A percentile compares a stretch with the other conserved stretches of the same genome.
phyloP scores from a whole-genome alignment of 192 early-diverging fungal species.

The Pilobolus umbonatus region DNA sequence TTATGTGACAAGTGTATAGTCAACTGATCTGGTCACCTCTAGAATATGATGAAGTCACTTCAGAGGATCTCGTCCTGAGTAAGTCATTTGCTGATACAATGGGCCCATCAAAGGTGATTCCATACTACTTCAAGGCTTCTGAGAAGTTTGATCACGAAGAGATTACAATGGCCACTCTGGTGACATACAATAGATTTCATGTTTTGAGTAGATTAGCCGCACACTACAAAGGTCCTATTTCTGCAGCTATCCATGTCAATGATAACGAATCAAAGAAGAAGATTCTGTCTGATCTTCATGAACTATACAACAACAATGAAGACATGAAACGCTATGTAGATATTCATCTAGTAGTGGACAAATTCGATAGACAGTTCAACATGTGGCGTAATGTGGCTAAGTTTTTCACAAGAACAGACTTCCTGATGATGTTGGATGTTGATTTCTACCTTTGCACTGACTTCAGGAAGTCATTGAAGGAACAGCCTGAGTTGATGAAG shows the following conservation, averaged over 20 bases:
- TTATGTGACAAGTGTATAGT: neutral
- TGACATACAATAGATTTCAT: slow-evolving; percentile 45
- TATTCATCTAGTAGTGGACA: slow-evolving; percentile 55
- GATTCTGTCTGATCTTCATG: slow-evolving; percentile 41
- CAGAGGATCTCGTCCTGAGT: slow-evolving; percentile 47
- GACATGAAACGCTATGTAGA: slow-evolving; percentile 48
- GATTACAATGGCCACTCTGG: slow-evolving; percentile 49
- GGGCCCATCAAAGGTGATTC: slow-evolving; percentile 50
- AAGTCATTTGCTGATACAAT: slow-evolving; percentile 50
- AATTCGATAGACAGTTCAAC: slow-evolving; percentile 60
- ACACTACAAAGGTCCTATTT: slow-evolving; percentile 52
- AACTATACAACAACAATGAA: slow-evolving; percentile 39
- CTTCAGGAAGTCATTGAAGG: slow-evolving; percentile 36
- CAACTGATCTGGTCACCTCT: neutral
- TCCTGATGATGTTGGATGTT: slow-evolving; percentile 55
- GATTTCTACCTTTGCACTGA: slow-evolving; percentile 57
- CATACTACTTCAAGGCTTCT: slow-evolving; percentile 43
- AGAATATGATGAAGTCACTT: slow-evolving; percentile 10
- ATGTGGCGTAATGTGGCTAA: slow-evolving; percentile 62
- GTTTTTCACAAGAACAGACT: slow-evolving; percentile 55
- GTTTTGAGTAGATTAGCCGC: slow-evolving; percentile 42
- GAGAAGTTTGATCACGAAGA: slow-evolving; percentile 40
- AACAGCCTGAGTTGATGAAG: slow-evolving; percentile 34
- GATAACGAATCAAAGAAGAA: slow-evolving; percentile 46
- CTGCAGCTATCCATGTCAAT: slow-evolving; percentile 52